A percentile compares a stretch with the other conserved stretches of the same genome.
These are phyloP conservation scores for Aureobasidium sp. DNA, from an alignment of 2,329 filamentous ascomycete genomes.

Conservation along the genomic window DNA sequence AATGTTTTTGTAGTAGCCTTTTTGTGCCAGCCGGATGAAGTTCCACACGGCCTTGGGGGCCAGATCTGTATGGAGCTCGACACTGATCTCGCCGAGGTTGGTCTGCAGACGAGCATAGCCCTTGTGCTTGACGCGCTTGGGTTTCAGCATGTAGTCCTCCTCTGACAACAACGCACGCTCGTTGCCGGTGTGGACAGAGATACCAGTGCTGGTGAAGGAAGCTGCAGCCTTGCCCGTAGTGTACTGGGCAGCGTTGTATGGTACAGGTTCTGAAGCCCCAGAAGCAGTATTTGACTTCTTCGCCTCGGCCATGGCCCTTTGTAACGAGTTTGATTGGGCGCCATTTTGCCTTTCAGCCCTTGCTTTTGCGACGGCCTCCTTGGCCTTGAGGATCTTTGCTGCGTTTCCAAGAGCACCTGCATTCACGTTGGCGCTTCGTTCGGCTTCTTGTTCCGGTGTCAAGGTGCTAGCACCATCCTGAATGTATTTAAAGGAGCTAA, in stretches of 20 bases:
- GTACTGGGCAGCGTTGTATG: constrained; percentile 81
- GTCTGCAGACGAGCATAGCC: constrained; percentile 90
- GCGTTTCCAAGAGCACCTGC: constrained; percentile 68
- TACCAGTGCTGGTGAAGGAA: constrained; percentile 88
- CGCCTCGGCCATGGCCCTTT: constrained; percentile 46
- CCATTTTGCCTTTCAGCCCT: constrained; percentile 58
- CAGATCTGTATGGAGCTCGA: constrained; percentile 85
- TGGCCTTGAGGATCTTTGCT: constrained; percentile 80
- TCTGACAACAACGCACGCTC: constrained; percentile 82
- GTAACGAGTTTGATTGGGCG: constrained; percentile 20
- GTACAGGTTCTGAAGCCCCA: constrained; percentile 36
- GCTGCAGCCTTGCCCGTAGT: constrained; percentile 88
- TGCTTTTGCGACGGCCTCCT: constrained; percentile 87
- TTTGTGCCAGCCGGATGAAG: constrained; percentile 79
- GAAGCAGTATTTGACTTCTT: constrained; percentile 45
- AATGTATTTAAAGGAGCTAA: constrained; percentile 83
- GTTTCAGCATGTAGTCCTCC: constrained; percentile 94
- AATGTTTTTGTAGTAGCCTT: constrained; percentile 80
- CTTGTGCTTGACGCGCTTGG: constrained; percentile 78
- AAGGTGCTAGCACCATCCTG: constrained; percentile 66
- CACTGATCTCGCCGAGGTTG: constrained; percentile 72
- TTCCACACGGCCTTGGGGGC: constrained; percentile 96
- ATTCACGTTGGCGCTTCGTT: constrained; percentile 61
- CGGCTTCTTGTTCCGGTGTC: constrained; percentile 63
- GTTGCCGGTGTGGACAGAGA: constrained; percentile 84